Base-by-base conservation (phyloP, 768 basidiomycete species). In the Phaffia tasmanica region DNA sequence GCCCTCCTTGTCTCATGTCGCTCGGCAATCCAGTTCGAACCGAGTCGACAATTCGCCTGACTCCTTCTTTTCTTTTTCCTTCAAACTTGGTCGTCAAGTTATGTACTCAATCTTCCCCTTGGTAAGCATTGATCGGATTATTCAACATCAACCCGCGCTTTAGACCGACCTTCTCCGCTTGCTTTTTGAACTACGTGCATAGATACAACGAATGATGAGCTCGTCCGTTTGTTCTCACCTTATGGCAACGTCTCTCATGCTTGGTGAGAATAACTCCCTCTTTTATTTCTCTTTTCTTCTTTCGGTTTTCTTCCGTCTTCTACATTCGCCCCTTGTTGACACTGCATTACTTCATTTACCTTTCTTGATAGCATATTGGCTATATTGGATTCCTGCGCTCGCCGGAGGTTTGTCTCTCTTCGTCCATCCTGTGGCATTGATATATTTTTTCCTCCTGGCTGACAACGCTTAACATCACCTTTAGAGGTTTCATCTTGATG, bases 141-240 rank as follows among this genome's bases (percentile, higher is more conserved):
- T 6, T 3, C 56, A 4, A 25, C 19, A 11, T 18, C 16, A 21
- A 23, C 27, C 16, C 19, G 3, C 15, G 21, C 19, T 27, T 32
- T 27, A 27, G 21, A 6, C 55, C 18, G 9, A 27, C 25, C 27
- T 35, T 47, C 4, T 23, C 54, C 51, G 32, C n/a, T 23, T 15
- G 25, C 35, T 3, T n/a, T 49, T 18, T 30, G 50, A 7, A n/a
- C 32, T 1, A 3, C n/a, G 8, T 25, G 23, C 9, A 49, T 30
- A 62, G 65, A 67, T 30, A 60, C 55, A 46, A 62, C 65, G 42
- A 67, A 67, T 56, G 65, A 67, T n/a, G 65, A 67, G 29, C 59
- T 67, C 51, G 48, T 67, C 60, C 46, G 47, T 1, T 56, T 67
- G 47, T 67, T 67, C 60, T n/a, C 27, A 46, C 65, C 59, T 14